Evolutionary conservation across 345 rosid species (phyloP).

Genomic region (Sisymbrium altissimum): DNA sequence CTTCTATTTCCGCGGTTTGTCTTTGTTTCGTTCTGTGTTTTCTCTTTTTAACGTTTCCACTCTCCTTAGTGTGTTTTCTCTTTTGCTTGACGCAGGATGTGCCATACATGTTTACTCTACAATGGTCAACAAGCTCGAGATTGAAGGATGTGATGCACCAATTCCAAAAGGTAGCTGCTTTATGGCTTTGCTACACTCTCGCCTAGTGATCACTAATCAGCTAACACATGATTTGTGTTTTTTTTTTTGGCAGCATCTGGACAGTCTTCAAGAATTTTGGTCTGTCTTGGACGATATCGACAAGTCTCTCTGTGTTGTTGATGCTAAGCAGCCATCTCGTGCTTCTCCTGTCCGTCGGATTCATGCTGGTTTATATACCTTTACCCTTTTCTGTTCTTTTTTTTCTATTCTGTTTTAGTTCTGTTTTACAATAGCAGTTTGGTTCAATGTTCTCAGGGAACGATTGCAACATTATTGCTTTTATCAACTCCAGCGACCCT

Average conservation of each 20-base stretch:
- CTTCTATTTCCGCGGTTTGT: conserved; percentile 71
- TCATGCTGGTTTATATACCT: conserved; percentile 43
- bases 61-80: not conserved
- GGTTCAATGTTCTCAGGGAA: conserved; percentile 41
- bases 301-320: conserved; percentile 54
- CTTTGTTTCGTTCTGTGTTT: not conserved
- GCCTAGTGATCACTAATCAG: not conserved
- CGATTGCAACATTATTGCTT: conserved; percentile 50
- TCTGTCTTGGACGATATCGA: conserved; percentile 75
- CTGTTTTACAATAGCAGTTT: no score
- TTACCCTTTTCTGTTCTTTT: not conserved
- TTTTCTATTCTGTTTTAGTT: not conserved
- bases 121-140: conserved; percentile 60
- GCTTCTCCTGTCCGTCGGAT: conserved; percentile 45
- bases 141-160: conserved; percentile 60
- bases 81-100: conserved; percentile 47
- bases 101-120: conserved; percentile 52
- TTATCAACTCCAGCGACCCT: conserved; percentile 49
- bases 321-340: conserved; percentile 42
- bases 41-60: not conserved
- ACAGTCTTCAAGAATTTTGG: conserved; percentile 70
- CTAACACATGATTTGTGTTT: not conserved
- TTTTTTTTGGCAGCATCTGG: conserved; percentile 51
- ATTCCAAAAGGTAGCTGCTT: conserved; percentile 48
- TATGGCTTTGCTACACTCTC: not conserved